Percentiles rank a stretch among this genome's conserved stretches.
These are phyloP conservation scores for Choanephora cucurbitarum DNA, from an alignment of 371 early-diverging fungal genomes.

Conservation along the genomic window DNA sequence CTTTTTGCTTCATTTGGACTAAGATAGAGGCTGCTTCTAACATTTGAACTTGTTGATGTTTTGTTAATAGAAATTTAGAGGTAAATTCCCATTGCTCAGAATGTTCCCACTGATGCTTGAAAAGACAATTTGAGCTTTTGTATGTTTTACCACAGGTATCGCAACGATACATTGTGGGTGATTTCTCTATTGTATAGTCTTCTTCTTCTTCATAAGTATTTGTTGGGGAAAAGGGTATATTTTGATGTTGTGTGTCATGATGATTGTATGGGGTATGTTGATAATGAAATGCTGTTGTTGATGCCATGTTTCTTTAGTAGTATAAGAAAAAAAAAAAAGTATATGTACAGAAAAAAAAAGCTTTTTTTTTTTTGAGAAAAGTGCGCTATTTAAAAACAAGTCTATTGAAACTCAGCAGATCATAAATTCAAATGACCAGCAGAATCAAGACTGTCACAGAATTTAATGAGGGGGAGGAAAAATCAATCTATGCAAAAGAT, in stretches of 20 bases:
- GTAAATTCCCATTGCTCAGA: slow-evolving; percentile 65
- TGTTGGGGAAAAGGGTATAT: background rate
- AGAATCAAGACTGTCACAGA: no score
- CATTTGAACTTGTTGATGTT: slow-evolving; percentile 76
- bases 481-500: no score
- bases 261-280: background rate
- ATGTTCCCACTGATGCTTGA: slow-evolving; percentile 74
- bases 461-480: no score
- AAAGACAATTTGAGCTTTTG: slow-evolving; percentile 65
- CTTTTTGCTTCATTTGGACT: slow-evolving; percentile 48
- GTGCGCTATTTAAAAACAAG: no score
- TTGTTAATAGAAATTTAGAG: slow-evolving; percentile 61
- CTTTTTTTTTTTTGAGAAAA: background rate
- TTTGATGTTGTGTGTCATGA: background rate
- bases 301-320: background rate
- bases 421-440: no score
- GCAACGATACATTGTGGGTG: slow-evolving; percentile 33
- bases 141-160: slow-evolving; percentile 68
- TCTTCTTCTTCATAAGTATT: background rate
- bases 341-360: no score
- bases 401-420: no score
- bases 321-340: no score
- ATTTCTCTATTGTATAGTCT: slow-evolving; percentile 9
- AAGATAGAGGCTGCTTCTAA: slow-evolving; percentile 73
- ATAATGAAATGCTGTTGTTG: background rate